Evolutionary conservation across 805 yeast genomes (phyloP).

Genomic region (Blastobotrys terrestris): DNA sequence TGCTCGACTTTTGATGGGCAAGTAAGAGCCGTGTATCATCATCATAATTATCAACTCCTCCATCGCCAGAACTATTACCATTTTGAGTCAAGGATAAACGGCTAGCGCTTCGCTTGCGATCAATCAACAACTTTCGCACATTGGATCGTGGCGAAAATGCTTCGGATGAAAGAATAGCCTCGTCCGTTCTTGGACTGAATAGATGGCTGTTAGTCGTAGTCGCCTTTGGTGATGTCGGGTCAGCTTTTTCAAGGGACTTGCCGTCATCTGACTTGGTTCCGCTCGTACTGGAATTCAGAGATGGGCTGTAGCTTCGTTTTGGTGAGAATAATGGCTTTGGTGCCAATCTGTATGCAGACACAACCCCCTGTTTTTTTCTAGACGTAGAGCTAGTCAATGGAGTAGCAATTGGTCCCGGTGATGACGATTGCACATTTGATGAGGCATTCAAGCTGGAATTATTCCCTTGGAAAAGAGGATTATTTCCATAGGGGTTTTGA

Average conservation of each 20-base stretch:
- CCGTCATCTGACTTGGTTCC: neutral
- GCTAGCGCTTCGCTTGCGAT: slow-evolving; percentile 27
- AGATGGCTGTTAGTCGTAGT: slow-evolving; percentile 21
- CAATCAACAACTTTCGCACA: slow-evolving; percentile 49
- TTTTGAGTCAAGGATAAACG: neutral
- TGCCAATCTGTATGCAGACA: slow-evolving; percentile 55
- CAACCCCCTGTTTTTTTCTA: slow-evolving; percentile 52
- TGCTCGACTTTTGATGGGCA: neutral
- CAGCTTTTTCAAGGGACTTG: slow-evolving; percentile 10
- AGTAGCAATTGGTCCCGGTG: slow-evolving; percentile 40
- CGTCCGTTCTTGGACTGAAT: slow-evolving; percentile 49
- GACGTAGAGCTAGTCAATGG: slow-evolving; percentile 36
- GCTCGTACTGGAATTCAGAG: neutral
- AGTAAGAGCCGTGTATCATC: neutral
- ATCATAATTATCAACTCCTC: neutral
- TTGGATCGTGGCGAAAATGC: slow-evolving; percentile 60
- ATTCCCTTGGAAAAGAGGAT: slow-evolving; percentile 51
- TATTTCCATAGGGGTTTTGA: slow-evolving; percentile 73
- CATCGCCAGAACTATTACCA: neutral
- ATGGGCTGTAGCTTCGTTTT: slow-evolving; percentile 4
- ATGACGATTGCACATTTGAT: slow-evolving; percentile 29
- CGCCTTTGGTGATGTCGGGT: slow-evolving; percentile 5
- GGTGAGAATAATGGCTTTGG: slow-evolving; percentile 52
- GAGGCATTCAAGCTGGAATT: slow-evolving; percentile 29
- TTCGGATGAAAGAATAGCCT: slow-evolving; percentile 63